Percentiles rank a stretch among this genome's conserved stretches.
phyloP scores from a whole-genome alignment of 2,329 filamentous ascomycete genomes.

The Colletotrichum salicis region DNA sequence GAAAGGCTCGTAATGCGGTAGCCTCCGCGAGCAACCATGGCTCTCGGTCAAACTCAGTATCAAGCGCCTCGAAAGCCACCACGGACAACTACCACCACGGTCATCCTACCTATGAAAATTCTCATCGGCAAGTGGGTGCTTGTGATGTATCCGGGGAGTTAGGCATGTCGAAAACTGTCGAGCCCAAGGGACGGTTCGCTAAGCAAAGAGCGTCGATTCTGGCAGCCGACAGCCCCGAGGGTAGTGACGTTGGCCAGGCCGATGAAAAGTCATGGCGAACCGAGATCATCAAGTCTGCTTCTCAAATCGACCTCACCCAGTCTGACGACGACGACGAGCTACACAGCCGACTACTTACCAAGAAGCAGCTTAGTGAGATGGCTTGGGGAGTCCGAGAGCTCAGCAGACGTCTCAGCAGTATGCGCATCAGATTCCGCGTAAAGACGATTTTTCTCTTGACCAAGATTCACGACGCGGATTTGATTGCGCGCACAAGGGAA shows the following conservation, averaged over 20 bases:
- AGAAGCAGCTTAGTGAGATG: slow-evolving; percentile 96
- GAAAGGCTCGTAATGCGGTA: slow-evolving; percentile 44
- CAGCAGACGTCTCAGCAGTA: slow-evolving; percentile 84
- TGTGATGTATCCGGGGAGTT: slow-evolving; percentile 41
- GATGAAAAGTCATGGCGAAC: slow-evolving; percentile 68
- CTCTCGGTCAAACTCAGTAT: slow-evolving; percentile 32
- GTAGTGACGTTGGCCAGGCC: slow-evolving; percentile 59
- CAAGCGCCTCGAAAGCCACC: slow-evolving; percentile 26
- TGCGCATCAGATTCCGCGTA: slow-evolving; percentile 84
- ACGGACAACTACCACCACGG: slow-evolving; percentile 40
- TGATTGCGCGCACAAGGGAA: slow-evolving; percentile 82
- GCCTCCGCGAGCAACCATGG: slow-evolving; percentile 40
- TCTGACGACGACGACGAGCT: slow-evolving; percentile 46
- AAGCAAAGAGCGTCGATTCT: slow-evolving; percentile 70
- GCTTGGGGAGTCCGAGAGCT: slow-evolving; percentile 93
- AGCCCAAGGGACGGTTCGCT: slow-evolving; percentile 62
- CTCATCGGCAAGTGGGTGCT: slow-evolving; percentile 24
- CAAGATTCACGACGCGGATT: slow-evolving; percentile 86
- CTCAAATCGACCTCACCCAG: slow-evolving; percentile 51
- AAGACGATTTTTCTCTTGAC: slow-evolving; percentile 87
- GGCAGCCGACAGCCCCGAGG: slow-evolving; percentile 58
- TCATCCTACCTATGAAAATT: slow-evolving; percentile 42
- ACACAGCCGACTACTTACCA: slow-evolving; percentile 83
- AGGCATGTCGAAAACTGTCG: slow-evolving; percentile 44
- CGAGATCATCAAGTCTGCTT: slow-evolving; percentile 56